These are phyloP conservation scores for Sarcocystis neurona DNA, from an alignment of 169 alveolate genomes.

Conservation along the genomic window DNA sequence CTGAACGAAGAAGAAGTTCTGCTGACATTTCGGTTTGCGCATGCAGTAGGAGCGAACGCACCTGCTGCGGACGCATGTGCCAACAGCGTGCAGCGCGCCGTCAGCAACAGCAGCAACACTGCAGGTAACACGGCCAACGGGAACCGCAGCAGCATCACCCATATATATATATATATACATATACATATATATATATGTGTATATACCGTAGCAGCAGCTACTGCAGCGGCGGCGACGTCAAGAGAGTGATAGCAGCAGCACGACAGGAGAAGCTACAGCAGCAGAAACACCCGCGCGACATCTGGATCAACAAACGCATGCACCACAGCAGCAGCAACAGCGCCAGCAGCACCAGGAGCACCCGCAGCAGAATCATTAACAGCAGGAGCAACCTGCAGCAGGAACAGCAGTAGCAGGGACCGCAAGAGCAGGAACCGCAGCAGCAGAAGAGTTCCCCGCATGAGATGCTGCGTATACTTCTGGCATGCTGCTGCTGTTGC, in stretches of 20 bases:
- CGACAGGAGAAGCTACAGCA: not conserved
- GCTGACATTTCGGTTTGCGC: no score
- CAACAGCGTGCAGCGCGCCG: not conserved
- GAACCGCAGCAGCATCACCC: no score
- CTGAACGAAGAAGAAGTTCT: no score
- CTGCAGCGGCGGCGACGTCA: slow-evolving; percentile 14
- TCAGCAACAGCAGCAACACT: not conserved
- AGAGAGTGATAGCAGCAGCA: not conserved
- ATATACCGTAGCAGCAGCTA: not conserved
- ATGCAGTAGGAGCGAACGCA: no score
- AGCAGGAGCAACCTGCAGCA: not conserved
- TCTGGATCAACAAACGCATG: not conserved
- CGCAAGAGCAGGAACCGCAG: not conserved
- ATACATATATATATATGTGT: not conserved
- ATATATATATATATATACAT: not conserved
- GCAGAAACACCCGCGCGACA: slow-evolving; percentile 5
- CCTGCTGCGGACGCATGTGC: no score
- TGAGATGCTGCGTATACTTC: not conserved
- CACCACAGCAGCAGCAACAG: not conserved
- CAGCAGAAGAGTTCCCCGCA: slow-evolving; percentile 12
- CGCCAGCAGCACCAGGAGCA: not conserved
- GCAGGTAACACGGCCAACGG: not conserved
- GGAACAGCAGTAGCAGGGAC: not conserved
- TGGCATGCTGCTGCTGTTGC: slow-evolving; percentile 8
- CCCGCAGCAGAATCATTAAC: slow-evolving; percentile 8